Evolutionary conservation across 75 land plant species (phyloP).

Genomic region (Selaginella moellendorffii): DNA sequence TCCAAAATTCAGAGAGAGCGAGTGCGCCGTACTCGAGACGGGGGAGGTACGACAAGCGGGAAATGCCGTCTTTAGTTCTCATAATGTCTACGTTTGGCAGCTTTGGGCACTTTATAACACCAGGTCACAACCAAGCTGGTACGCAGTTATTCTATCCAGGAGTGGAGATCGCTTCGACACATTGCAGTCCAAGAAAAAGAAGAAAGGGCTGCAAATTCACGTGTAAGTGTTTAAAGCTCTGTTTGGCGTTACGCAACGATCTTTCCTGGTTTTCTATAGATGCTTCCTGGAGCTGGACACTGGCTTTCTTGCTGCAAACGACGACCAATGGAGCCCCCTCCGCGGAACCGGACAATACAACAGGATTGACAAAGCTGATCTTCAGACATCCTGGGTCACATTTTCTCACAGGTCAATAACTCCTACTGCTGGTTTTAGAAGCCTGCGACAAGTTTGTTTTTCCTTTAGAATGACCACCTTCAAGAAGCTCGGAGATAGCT

Average conservation of each 20-base stretch:
- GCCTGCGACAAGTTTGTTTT: background rate
- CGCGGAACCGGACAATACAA: slow-evolving; percentile 20
- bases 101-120: slow-evolving; percentile 28
- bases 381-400: slow-evolving; percentile 22
- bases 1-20: background rate
- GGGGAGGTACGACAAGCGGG: background rate
- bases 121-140: slow-evolving; percentile 23
- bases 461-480: slow-evolving; percentile 16
- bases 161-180: slow-evolving; percentile 14
- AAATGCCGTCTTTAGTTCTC: too few species aligned
- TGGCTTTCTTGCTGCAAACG: slow-evolving; percentile 12
- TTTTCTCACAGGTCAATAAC: slow-evolving; percentile 25
- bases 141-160: slow-evolving; percentile 22
- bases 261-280: slow-evolving; percentile 1
- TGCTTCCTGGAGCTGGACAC: slow-evolving; percentile 15
- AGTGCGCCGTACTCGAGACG: background rate
- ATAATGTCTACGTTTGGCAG: background rate
- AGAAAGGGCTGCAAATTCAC: slow-evolving; percentile 19
- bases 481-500: slow-evolving; percentile 10
- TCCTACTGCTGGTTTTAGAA: background rate
- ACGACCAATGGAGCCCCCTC: slow-evolving; percentile 19
- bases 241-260: background rate
- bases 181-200: slow-evolving; percentile 7
- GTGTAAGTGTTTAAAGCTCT: slow-evolving; percentile 11
- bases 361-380: background rate